Base-by-base conservation (phyloP, 2,329 filamentous ascomycete species). In the Clarireedia hainanense region DNA sequence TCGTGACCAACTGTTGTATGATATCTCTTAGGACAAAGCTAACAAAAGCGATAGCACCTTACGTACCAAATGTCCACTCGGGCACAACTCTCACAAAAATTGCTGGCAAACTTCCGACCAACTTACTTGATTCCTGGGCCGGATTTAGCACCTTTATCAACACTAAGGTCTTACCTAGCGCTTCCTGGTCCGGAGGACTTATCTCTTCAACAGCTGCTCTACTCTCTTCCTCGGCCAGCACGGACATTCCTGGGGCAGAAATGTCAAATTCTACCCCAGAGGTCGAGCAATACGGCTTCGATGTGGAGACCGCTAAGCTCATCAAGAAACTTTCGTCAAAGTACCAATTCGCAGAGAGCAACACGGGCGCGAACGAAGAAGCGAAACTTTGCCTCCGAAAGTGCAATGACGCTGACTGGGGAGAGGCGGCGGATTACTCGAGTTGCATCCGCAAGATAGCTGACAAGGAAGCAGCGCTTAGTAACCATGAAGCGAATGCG, bases 71-170 rank as follows among this genome's bases (percentile, higher is more conserved):
- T 9, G 10, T 34, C 30, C 30, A 34, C 30, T 34, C 30, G 10
- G 30, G 30, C 30, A 12, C 30, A 34, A 34, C 30, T 10, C 30
- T 34, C 4, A 14, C 30, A 9, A 34, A 9, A 15, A 27, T 52
- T 2, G 63, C 62, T 0, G 55, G 58, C 7, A 42, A 55, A 14
- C 57, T 68, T 7, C 65, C 65, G 2, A 59, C 65, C 34, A 49
- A 51, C 1, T 42, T 70, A 6, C 50, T 75, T 6, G 65, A 69
- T 43, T 56, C 62, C 12, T 72, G 67, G 63, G 62, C 66, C 48
- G 52, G 57, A 10, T 15, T 74, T 4, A 63, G 59, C 9, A 56
- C 56, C 0, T 72, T 74, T 57, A 55, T 73, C 12, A 63, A 66
- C 17, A 65, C 62, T 9, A 67, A 57, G 2, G 60, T 71, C 2